Evolutionary conservation across 2,329 filamentous ascomycete species (phyloP), one percentile per base, ranked within the genome.

Genomic region (Microdochium bolleyi): DNA sequence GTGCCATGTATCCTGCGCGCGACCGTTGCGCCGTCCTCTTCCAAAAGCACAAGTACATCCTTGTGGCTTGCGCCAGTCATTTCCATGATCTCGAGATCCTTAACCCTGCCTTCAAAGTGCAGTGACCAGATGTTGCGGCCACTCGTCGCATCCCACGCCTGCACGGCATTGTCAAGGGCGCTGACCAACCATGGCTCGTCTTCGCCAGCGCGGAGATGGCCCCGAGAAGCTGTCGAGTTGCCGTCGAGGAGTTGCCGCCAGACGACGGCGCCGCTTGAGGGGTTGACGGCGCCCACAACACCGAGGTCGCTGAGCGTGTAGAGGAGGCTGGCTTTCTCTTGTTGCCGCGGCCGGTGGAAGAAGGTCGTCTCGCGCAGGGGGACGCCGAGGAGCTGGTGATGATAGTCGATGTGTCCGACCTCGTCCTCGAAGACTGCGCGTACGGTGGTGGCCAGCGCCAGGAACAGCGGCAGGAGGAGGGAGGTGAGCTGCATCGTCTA

Each of bases 391-490:
- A 97, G 84, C 58, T 89, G 83, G 73, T 95, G 85, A 72, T 97
- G 92, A 74, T 91, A 97, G 72, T 99, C 94, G 68, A 95, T 82
- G 62, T 89, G 81, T 73, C 85, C 92, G 60, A 95, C 91, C 70
- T 99, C 92, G 66, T 99, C 94, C 60, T 82, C 78, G 73, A 91
- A 96, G 55, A 97, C 83, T 58, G 91, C 89, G 64, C 71, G 67
- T 51, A 81, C 73, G 65, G 76, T 64, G 61, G 75, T 67, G 60
- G 74, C 73, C 62, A 84, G 67, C 37, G 67, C 60, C 53, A 69
- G 60, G 52, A 73, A 64, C 48, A 69, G 44, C 50, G 62, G 57
- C 44, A 65, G 53, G 13, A 49, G 22, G 13, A 30, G 13, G 14
- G 24, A 25, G 7, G 48, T 27, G 48, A 49, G 24, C 24, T 49